A percentile compares a stretch with the other conserved stretches of the same genome.
phyloP scores from a whole-genome alignment of 345 rosid species.

The Salix viminalis region DNA sequence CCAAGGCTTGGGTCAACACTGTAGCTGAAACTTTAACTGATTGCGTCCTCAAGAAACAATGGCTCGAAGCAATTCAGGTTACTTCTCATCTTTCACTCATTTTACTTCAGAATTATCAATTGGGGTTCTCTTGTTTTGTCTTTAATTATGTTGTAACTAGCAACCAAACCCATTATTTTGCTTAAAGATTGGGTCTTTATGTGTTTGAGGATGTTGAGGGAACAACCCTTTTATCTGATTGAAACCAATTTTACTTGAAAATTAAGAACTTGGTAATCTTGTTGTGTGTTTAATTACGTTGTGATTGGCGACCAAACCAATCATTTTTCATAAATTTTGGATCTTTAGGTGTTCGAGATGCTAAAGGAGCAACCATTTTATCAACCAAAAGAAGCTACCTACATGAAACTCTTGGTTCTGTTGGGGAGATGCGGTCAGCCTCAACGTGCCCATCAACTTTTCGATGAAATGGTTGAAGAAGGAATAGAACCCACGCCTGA shows the following conservation, averaged over 20 bases:
- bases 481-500: conserved; percentile 65
- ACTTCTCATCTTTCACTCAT: not conserved
- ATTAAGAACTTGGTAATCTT: not conserved
- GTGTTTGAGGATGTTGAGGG: not conserved
- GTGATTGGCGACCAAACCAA: not conserved
- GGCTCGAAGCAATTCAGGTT: conserved; percentile 82
- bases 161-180: not conserved
- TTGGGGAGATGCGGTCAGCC: conserved; percentile 70
- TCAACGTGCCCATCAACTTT: conserved; percentile 57
- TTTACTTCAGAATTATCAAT: not conserved
- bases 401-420: conserved; percentile 73
- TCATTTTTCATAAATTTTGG: not conserved
- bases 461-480: conserved; percentile 74
- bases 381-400: conserved; percentile 74
- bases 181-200: not conserved
- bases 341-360: conserved; percentile 37
- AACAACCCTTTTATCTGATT: not conserved
- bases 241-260: not conserved
- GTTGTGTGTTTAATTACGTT: not conserved
- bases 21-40: conserved; percentile 81
- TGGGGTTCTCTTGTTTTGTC: not conserved
- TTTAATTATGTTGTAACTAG: not conserved
- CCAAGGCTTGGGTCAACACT: conserved; percentile 76
- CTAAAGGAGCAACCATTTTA: conserved; percentile 66
- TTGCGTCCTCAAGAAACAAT: conserved; percentile 64